Evolutionary conservation across 805 yeast genomes (phyloP), one percentile per base, ranked within the genome.

Genomic region (Candida palmyrensis): DNA sequence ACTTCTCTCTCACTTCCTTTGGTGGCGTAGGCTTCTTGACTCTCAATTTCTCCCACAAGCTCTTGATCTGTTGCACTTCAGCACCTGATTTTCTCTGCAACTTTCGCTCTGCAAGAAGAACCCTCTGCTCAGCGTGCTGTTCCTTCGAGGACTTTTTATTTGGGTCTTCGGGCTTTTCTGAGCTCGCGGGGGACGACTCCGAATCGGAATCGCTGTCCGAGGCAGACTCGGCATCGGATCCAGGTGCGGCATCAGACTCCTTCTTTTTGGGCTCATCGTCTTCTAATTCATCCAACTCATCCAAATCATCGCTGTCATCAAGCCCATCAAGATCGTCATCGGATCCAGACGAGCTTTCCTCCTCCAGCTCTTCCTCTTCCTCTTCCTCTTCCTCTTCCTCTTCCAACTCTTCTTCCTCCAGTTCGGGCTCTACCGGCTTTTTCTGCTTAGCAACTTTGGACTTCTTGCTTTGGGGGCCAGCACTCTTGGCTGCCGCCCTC

Each of bases 1-100:
- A 66, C 57, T 82, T 81, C 42, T 80, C 82, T 56, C 96, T 77
- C 11, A 78, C 71, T 38, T 72, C 79, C 45, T 82, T 79, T 30
- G 95, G 83, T 35, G 88, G 67, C 16, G 89, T 79, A 26, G 94
- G 94, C 38, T 74, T 78, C 48, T 84, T 85, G 21, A 83, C 90
- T 60, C 97, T 77, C 49, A 90, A 68, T 56, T 75, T 78, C 66
- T 89, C 97, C 98, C 98, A 90, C 27, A 90, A 55, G 20, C 73
- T 68, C 58, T 90, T 90, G 59, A 90, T 87, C 44, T 77, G 74
- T 57, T 85, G 87, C 32, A 90, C 88, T 59, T 82, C 85, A 23
- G 64, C 62, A 48, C 97, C 97, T n/a, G 92, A 74, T 53, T 82
- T 85, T 66, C 96, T 79, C 53, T 79, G 77, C 43, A 86, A 65